Conservation (phyloP, 495 filamentous ascomycete genomes). For the Aspergillus coremiiformis region DNA sequence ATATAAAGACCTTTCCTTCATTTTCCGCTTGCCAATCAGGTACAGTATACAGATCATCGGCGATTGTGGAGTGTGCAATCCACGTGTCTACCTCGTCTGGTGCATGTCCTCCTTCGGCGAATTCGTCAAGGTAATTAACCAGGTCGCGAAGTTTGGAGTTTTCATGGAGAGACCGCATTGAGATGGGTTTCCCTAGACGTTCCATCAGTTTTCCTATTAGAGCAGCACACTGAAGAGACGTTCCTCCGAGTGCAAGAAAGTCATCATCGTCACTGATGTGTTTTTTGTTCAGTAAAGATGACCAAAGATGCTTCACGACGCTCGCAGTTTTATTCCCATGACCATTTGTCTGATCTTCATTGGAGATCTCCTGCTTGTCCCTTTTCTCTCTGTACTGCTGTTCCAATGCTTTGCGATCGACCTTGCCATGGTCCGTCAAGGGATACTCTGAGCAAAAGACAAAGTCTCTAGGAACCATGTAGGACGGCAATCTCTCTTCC, state of each 20-base stretch:
- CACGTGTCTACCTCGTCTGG: constrained; percentile 4
- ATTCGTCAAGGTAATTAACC: background rate
- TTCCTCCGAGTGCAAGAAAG: constrained; percentile 3
- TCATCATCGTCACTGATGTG: constrained; percentile 1
- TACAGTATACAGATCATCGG: background rate
- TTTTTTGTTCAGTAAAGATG: background rate
- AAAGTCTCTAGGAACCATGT: background rate
- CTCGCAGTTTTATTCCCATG: background rate
- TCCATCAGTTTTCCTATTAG: background rate
- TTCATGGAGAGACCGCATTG: constrained; percentile 3
- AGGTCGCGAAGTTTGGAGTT: background rate
- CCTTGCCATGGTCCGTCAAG: background rate
- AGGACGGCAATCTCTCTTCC: background rate
- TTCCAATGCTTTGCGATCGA: constrained; percentile 3
- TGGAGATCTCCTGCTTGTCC: background rate
- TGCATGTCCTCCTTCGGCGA: background rate
- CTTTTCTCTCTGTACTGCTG: background rate
- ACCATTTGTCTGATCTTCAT: background rate
- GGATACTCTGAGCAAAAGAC: background rate
- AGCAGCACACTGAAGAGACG: constrained; percentile 4
- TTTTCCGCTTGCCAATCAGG: constrained; percentile 4
- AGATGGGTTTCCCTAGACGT: background rate
- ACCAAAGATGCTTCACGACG: constrained; percentile 1
- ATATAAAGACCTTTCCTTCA: constrained; percentile 10
- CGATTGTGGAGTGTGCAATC: background rate